A percentile compares a stretch with the other conserved stretches of the same genome.
phyloP scores from a whole-genome alignment of 1,284 basidiomycete genomes.

The Marasmius oreades region DNA sequence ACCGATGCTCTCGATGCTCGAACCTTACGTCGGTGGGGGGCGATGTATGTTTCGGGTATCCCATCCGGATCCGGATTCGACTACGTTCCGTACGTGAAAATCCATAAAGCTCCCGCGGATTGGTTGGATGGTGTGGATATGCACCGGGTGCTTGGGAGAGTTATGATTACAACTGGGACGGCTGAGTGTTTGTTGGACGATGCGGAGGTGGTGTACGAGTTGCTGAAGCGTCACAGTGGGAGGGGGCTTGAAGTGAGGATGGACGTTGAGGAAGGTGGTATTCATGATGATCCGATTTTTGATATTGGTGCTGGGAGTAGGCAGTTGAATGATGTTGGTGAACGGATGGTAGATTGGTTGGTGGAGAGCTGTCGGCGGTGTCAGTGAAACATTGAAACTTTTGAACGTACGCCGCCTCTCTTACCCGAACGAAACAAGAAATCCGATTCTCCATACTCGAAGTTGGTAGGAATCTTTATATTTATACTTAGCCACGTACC shows the following conservation, averaged over 20 bases:
- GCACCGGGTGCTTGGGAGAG: background rate
- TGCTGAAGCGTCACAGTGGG: background rate
- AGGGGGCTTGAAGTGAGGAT: background rate
- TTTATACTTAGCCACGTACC: too few relatives aligned
- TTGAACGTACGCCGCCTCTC: too few relatives aligned
- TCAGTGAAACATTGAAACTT: too few relatives aligned
- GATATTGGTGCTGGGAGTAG: conserved; percentile 5
- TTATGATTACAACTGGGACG: conserved; percentile 1
- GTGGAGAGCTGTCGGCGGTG: background rate
- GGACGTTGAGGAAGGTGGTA: background rate
- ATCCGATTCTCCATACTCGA: too few relatives aligned
- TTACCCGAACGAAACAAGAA: background rate
- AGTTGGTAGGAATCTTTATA: too few relatives aligned
- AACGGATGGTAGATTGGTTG: conserved; percentile 7
- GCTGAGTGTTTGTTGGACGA: conserved; percentile 5
- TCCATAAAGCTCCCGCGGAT: background rate
- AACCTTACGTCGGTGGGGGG: conserved; percentile 2
- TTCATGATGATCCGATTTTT: conserved; percentile 12
- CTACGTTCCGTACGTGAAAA: background rate
- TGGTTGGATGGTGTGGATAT: conserved; percentile 6
- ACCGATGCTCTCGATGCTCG: conserved; percentile 1
- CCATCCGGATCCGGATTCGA: background rate
- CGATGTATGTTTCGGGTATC: conserved; percentile 2
- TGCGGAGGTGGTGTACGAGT: background rate
- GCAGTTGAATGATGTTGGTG: background rate